Base-by-base conservation (phyloP, 2,329 filamentous ascomycete genomes). In the Fusarium pseudocircinatum region DNA sequence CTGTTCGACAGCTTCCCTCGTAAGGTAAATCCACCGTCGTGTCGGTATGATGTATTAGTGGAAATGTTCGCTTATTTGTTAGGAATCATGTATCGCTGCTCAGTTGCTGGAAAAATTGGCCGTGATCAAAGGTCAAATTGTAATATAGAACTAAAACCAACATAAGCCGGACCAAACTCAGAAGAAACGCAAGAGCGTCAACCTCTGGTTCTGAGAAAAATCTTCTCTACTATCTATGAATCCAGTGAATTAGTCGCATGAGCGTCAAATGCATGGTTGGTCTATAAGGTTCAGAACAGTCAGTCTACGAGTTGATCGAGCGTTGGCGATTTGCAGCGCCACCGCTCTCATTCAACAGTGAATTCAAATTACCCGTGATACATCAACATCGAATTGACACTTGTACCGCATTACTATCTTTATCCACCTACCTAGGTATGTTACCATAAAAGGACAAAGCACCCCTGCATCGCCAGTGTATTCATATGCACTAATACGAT, bases 1-100 rank as follows among this genome's bases (percentile, higher is more conserved):
- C 66, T 32, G 39, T 78, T 39, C 64, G 67, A 60, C 62, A 72
- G 12, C 20, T 74, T 24, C 36, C 60, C 36, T 70, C 24, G 22
- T 24, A 58, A 26, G 49, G 39, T 11, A 15, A 22, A 14, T 6
- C 5, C 4, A 11, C 6, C 18, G 22, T 30, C 20, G 15, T 18
- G 13, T 30, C 39, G 20, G 26, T n/a, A 42, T 24, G 24, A 54
- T 54, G 34, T 42, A 14, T n/a, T 7, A 28, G 26, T 54, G 36
- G 36, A n/a, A 54, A 40, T 32, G n/a, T 34, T 36, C 37, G 34
- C 32, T 40, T 34, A 15, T 57, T 30, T 20, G 24, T 52, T 58
- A 54, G 43, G 44, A 50, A 30, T 32, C 24, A 28, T 56, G 39
- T 34, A 39, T 39, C 22, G 34, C 28, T 49, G 24, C 47, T 60